Percentiles rank a stretch among this genome's conserved stretches.
Conservation (phyloP, 192 early-diverging fungal genomes). For the Coemansia sp. region DNA sequence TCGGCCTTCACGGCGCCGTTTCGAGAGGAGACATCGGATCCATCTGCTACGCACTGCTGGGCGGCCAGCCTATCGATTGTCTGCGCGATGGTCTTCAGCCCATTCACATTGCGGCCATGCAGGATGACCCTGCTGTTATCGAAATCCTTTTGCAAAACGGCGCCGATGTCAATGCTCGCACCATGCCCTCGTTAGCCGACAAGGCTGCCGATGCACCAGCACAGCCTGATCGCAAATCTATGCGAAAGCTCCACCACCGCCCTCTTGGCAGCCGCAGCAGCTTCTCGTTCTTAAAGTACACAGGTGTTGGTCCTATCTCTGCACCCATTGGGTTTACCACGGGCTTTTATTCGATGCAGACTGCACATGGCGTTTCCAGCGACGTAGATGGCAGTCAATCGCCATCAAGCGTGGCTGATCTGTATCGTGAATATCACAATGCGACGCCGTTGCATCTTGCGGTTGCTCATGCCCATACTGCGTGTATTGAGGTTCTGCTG, state of each 20-base stretch:
- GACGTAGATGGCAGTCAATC: neutral
- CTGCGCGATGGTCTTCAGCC: conserved; percentile 66
- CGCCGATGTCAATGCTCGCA: conserved; percentile 65
- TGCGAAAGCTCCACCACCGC: conserved; percentile 16
- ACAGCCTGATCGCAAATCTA: conserved; percentile 4
- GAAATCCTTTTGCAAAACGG: conserved; percentile 70
- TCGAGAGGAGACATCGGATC: conserved; percentile 44
- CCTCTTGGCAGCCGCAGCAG: conserved; percentile 27
- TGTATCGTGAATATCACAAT: conserved; percentile 39
- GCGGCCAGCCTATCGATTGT: conserved; percentile 68
- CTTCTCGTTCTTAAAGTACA: conserved; percentile 29
- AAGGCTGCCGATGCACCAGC: neutral
- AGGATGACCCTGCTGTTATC: conserved; percentile 59
- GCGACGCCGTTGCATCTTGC: conserved; percentile 84
- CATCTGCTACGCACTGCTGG: conserved; percentile 48
- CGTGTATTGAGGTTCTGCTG: conserved; percentile 62
- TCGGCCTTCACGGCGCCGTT: conserved; percentile 43
- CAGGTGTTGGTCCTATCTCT: conserved; percentile 36
- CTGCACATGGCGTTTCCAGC: conserved; percentile 2
- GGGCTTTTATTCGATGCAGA: conserved; percentile 36
- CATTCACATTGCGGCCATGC: conserved; percentile 68
- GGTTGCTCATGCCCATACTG: conserved; percentile 67
- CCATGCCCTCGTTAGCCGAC: conserved; percentile 10
- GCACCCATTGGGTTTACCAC: conserved; percentile 25
- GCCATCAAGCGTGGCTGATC: conserved; percentile 3